Base-by-base conservation (phyloP, 1,284 basidiomycete species). In the Ustilago cynodontis region DNA sequence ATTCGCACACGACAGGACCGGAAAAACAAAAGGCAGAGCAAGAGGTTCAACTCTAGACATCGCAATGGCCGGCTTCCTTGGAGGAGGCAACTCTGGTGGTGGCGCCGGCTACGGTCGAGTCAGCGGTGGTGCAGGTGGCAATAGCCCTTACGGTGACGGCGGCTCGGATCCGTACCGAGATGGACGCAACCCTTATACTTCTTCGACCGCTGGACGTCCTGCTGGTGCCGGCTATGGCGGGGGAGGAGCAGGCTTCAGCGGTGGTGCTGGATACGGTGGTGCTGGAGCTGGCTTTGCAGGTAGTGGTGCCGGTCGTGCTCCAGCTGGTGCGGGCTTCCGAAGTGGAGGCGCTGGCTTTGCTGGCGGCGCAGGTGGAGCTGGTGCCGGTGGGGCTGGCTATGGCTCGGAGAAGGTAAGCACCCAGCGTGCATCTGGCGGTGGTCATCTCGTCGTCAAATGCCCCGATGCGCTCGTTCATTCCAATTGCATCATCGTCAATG, bases 401-500 rank as follows among this genome's bases (percentile, higher is more conserved):
- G 59, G 68, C 10, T 71, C 67, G 1, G 76, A 74, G 57, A 74
- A 74, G 61, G 64, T 55, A 1, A 45, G 49, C 5, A 9, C 64
- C 1, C 65, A 65, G 3, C 55, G 47, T 22, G 37, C 55, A 2
- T 5, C 29, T 9, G 59, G 71, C 18, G 65, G 62, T 26, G 71
- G 76, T 10, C 57, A 78, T 41, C 65, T 78, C 28, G 52, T 78
- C 47, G 76, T 78, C 65, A 81, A 77, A 54, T 81, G 81, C 29
- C 84, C 84, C 2, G 71, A 75, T 26, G 58, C 75, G 45, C 68
- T 81, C 33, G 67, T 78, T 24, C 75, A 78, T 18, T 71, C 81
- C 56, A 86, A 86, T 64, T 83, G 82, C 62, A 49, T 84, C 35
- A 71, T 84, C 51, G 53, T 79, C 60, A 83, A 83, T 58, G 69